Percentiles rank a stretch among this genome's conserved stretches.
Conservation (phyloP, 495 filamentous ascomycete genomes). For the Penicillium antarcticum region DNA sequence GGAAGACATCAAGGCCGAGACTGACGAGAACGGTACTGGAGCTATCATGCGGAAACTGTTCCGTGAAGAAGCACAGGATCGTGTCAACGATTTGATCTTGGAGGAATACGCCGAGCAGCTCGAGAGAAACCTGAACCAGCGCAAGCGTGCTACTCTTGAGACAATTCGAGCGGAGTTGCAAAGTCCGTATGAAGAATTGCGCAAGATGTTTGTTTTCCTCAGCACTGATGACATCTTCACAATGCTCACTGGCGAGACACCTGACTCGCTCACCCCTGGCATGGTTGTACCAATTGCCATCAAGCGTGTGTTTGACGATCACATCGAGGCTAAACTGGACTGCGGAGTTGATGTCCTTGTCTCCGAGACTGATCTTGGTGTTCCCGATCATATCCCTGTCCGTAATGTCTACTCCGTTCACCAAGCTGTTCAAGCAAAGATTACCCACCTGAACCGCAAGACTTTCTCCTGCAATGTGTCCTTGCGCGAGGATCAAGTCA, state of each 20-base stretch:
- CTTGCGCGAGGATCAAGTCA: conserved; percentile 74
- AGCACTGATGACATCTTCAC: conserved; percentile 84
- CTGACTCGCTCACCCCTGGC: conserved; percentile 73
- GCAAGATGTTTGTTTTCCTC: conserved; percentile 71
- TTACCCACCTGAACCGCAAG: conserved; percentile 80
- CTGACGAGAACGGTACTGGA: conserved; percentile 78
- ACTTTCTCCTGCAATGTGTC: conserved; percentile 77
- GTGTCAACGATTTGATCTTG: conserved; percentile 91
- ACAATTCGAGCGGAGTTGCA: conserved; percentile 92
- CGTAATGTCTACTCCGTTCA: conserved; percentile 61
- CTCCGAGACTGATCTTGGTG: conserved; percentile 65
- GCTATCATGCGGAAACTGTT: conserved; percentile 91
- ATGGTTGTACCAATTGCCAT: conserved; percentile 92
- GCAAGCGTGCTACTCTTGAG: conserved; percentile 93
- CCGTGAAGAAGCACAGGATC: conserved; percentile 85
- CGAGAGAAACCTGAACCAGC: conserved; percentile 85
- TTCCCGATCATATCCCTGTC: conserved; percentile 55
- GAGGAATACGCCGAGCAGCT: conserved; percentile 97
- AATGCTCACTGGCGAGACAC: conserved; percentile 93
- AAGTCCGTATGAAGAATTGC: conserved; percentile 89
- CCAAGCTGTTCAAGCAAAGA: conserved; percentile 84
- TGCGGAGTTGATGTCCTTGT: conserved; percentile 90
- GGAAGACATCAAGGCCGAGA: conserved; percentile 94
- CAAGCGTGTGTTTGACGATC: conserved; percentile 82
- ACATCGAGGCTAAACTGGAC: conserved; percentile 88